Percentiles rank a stretch among this genome's conserved stretches.
These are phyloP conservation scores for Venturia aucupariae DNA, from an alignment of 2,329 filamentous ascomycete species.

Conservation along the genomic window DNA sequence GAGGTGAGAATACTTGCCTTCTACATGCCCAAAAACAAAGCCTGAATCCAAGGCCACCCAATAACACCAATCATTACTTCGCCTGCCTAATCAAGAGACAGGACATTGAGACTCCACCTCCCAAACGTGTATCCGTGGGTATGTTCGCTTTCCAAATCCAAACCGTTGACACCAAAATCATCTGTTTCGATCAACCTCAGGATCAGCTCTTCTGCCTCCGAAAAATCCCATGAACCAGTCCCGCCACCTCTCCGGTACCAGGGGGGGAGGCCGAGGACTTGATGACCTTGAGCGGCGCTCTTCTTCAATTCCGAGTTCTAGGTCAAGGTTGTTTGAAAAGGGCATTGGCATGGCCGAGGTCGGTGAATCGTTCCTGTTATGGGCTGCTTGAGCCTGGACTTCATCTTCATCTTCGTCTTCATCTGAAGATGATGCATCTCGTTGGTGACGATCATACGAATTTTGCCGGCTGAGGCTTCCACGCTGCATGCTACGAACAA, in stretches of 20 bases:
- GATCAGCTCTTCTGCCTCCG: neutral
- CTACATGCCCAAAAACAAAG: neutral
- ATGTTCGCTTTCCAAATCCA: slow-evolving; percentile 5
- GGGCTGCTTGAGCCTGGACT: slow-evolving; percentile 35
- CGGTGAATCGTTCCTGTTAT: slow-evolving; percentile 38
- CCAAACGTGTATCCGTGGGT: neutral
- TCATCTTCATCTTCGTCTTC: slow-evolving; percentile 34
- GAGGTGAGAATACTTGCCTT: slow-evolving; percentile 7
- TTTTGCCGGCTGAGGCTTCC: slow-evolving; percentile 11
- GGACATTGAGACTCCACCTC: neutral
- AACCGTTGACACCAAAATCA: neutral
- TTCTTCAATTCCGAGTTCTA: slow-evolving; percentile 2
- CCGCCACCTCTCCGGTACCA: slow-evolving; percentile 1
- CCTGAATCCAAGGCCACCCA: neutral
- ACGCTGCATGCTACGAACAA: slow-evolving; percentile 50
- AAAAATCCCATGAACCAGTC: slow-evolving; percentile 1
- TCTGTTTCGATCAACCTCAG: neutral
- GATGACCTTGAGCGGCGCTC: neutral
- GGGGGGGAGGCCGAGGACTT: neutral
- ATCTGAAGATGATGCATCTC: slow-evolving; percentile 22
- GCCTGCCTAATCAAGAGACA: neutral
- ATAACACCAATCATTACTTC: slow-evolving; percentile 4
- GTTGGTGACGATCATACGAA: slow-evolving; percentile 21
- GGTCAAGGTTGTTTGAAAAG: neutral
- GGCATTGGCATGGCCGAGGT: slow-evolving; percentile 41